Conservation (phyloP, 2,329 filamentous ascomycete genomes). For the Apiospora sp. region DNA sequence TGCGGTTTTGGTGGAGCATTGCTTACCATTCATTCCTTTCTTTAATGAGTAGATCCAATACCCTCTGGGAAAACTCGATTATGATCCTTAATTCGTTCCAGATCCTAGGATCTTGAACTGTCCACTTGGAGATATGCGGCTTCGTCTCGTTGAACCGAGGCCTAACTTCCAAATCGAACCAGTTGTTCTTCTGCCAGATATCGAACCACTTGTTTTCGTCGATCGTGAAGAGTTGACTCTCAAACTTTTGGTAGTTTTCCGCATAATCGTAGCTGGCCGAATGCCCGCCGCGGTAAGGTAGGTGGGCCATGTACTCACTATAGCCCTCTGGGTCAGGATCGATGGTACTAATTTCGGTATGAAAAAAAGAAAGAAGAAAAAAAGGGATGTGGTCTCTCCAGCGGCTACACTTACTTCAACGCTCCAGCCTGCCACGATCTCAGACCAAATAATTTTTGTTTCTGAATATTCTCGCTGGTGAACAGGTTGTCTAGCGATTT, state of each 20-base stretch:
- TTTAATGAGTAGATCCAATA: not conserved
- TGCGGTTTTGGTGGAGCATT: not conserved
- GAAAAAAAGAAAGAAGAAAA: not conserved
- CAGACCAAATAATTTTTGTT: rapidly evolving
- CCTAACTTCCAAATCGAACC: not conserved
- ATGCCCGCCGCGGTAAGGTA: not conserved
- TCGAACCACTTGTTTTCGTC: not conserved
- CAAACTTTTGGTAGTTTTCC: not conserved
- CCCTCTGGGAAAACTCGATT: not conserved
- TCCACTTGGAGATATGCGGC: not conserved
- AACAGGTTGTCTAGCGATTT: not conserved
- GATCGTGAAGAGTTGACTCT: not conserved
- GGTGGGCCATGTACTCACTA: not conserved
- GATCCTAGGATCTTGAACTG: not conserved
- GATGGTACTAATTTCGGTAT: no score
- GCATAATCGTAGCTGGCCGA: not conserved
- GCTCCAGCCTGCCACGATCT: not conserved
- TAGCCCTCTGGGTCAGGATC: not conserved
- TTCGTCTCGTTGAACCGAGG: not conserved
- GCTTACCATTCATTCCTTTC: conserved; percentile 1
- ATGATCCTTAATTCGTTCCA: not conserved
- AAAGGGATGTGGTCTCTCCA: not conserved
- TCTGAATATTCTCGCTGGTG: not conserved
- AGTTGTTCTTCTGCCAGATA: not conserved
- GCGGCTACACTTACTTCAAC: not conserved